Evolutionary conservation across 768 basidiomycete genomes (phyloP).

Genomic region (Hygrophoropsis aurantiaca): DNA sequence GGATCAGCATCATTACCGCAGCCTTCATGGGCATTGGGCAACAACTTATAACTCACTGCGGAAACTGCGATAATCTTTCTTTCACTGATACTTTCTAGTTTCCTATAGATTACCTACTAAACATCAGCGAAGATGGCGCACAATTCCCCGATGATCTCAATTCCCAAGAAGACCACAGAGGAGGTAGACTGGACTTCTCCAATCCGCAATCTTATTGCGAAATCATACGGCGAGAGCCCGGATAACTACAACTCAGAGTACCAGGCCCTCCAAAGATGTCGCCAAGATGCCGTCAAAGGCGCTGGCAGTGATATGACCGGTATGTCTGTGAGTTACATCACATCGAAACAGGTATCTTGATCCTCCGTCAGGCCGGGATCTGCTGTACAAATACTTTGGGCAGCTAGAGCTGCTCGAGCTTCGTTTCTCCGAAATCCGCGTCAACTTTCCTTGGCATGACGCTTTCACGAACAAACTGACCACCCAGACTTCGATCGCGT

Average conservation of each 20-base stretch:
- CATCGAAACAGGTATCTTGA: neutral
- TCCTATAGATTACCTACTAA: too few species aligned
- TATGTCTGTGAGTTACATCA: conserved; percentile 31
- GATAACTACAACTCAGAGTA: conserved; percentile 87
- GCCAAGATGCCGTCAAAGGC: conserved; percentile 94
- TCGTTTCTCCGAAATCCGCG: conserved; percentile 93
- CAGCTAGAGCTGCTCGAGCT: conserved; percentile 97
- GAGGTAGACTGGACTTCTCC: conserved; percentile 96
- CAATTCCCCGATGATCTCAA: conserved; percentile 87
- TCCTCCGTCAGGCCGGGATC: conserved; percentile 66
- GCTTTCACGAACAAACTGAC: conserved; percentile 94
- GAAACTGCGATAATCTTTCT: neutral
- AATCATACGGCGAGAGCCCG: conserved; percentile 92
- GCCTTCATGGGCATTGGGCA: conserved; percentile 1
- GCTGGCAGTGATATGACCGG: conserved; percentile 97
- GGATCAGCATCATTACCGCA: conserved; percentile 7
- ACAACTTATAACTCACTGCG: too few species aligned
- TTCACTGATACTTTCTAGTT: too few species aligned
- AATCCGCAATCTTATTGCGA: conserved; percentile 80
- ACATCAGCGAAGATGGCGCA: conserved; percentile 50
- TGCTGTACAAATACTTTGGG: conserved; percentile 99
- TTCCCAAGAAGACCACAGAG: conserved; percentile 92
- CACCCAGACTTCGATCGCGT: conserved; percentile 94
- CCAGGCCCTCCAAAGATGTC: conserved; percentile 80
- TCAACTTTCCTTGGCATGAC: conserved; percentile 96